Evolutionary conservation across 805 yeast species (phyloP), one percentile per base, ranked within the genome.

Genomic region (Groenewaldozyma tartarivorans): DNA sequence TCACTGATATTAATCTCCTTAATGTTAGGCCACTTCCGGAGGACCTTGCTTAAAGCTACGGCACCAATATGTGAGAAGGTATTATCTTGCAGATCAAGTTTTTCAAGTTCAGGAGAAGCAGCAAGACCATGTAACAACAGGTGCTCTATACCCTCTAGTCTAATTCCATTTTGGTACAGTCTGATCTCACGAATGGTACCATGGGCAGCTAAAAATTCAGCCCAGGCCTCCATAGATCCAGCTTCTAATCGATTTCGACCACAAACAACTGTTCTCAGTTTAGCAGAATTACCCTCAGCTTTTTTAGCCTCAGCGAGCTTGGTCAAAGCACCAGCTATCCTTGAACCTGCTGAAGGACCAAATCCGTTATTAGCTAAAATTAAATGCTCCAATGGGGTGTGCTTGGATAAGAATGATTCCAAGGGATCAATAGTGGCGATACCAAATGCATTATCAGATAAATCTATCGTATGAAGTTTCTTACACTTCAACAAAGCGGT

Each of bases 171-270:
- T 66, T 92, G 99, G 58, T 86, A 90, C 50, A 92, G 70, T 58
- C 82, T 78, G 27, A 88, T 76, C 44, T 70, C 75, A 60, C 82
- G 75, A 56, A 88, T 69, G 40, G 77, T 74, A 33, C 73, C 69
- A 61, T 92, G 95, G 40, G 81, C 79, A 58, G 81, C 81, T 51
- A 92, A 72, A 45, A 94, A 95, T 42, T 84, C 68, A 6, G 96
- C 77, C 64, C 94, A 73, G 49, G 82, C 81, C 52, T 78, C 77
- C 61, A 86, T 75, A 4, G 96, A 87, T 2, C 97, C 98, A 60
- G 87, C 87, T 61, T 92, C 99, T 50, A 92, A 73, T 63, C 99
- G 81, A 64, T 92, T 92, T 65, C 99, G 77, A 48, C 98, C 98
- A 65, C 99, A 92, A 54, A 92, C 75, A 50, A 92, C 90, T 1